A percentile compares a stretch with the other conserved stretches of the same genome.
phyloP scores from a whole-genome alignment of 345 rosid species.

The Gossypium raimondii region DNA sequence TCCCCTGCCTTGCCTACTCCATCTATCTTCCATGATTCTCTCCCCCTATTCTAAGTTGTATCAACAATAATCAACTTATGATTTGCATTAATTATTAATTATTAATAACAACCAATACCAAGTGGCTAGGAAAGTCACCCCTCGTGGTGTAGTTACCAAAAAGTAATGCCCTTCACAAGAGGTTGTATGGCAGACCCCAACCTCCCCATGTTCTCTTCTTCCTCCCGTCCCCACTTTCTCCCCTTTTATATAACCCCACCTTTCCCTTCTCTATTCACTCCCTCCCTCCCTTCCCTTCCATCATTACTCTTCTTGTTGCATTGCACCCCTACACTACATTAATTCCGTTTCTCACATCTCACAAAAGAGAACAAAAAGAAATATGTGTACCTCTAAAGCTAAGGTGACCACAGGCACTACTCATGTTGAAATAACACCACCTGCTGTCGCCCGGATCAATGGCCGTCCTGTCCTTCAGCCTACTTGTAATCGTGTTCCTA shows the following conservation, averaged over 20 bases:
- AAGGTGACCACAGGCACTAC: constrained; percentile 27
- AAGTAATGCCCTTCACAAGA: constrained; percentile 32
- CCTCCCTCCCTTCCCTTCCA: constrained; percentile 10
- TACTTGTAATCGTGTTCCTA: constrained; percentile 42
- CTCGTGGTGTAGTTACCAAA: constrained; percentile 35
- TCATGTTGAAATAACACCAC: constrained; percentile 18
- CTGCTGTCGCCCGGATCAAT: constrained; percentile 35
- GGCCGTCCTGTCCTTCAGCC: constrained; percentile 66
- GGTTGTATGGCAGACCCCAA: constrained; percentile 42
- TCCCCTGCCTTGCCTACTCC: constrained; percentile 5
- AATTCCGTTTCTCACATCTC: background rate
- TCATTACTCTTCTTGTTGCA: background rate
- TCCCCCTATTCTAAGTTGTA: background rate
- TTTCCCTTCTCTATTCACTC: background rate
- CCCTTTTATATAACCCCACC: constrained; percentile 14
- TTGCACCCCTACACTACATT: background rate
- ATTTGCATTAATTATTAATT: background rate
- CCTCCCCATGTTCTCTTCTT: constrained; percentile 34
- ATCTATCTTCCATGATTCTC: constrained; percentile 25
- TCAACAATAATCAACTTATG: background rate
- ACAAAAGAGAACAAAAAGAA: background rate
- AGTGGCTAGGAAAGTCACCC: constrained; percentile 22
- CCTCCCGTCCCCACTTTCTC: constrained; percentile 18
- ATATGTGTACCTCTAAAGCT: constrained; percentile 42
- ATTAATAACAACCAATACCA: constrained; percentile 18